Evolutionary conservation across 495 filamentous ascomycete genomes (phyloP).

Genomic region (Aspergillus bertholletiae): DNA sequence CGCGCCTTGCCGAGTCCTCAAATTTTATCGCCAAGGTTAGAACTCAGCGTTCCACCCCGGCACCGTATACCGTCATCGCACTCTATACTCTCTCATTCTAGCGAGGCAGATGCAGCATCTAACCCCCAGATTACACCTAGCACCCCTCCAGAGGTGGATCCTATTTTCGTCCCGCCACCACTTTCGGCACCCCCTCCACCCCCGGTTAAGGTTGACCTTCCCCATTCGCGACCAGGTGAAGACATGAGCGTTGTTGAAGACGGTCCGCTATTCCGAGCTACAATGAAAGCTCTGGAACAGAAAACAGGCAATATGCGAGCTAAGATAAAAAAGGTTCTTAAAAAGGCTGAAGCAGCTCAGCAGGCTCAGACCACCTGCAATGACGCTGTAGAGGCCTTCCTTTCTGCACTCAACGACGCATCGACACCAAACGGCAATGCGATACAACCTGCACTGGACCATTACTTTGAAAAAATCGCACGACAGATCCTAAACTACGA

Average conservation of each 20-base stretch:
- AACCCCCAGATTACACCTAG: slow-evolving; percentile 56
- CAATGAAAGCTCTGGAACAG: slow-evolving; percentile 93
- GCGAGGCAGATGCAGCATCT: slow-evolving; percentile 51
- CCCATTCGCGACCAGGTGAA: slow-evolving; percentile 80
- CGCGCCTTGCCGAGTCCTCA: slow-evolving; percentile 32
- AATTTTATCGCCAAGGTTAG: slow-evolving; percentile 64
- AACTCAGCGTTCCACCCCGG: slow-evolving; percentile 68
- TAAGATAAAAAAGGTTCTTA: slow-evolving; percentile 94
- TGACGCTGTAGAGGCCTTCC: slow-evolving; percentile 74
- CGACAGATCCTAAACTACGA: slow-evolving; percentile 87
- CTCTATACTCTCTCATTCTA: slow-evolving; percentile 73
- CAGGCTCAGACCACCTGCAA: slow-evolving; percentile 79
- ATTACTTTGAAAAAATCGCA: slow-evolving; percentile 97
- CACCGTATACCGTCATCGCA: slow-evolving; percentile 78
- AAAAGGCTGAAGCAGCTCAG: slow-evolving; percentile 82
- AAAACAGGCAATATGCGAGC: slow-evolving; percentile 92
- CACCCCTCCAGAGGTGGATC: slow-evolving; percentile 55
- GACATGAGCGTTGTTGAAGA: slow-evolving; percentile 86
- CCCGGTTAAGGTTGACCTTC: slow-evolving; percentile 79
- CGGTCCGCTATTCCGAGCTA: slow-evolving; percentile 92
- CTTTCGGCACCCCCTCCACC: slow-evolving; percentile 40
- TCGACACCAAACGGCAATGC: slow-evolving; percentile 90
- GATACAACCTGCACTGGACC: slow-evolving; percentile 90
- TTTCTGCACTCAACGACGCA: slow-evolving; percentile 83
- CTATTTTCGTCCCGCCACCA: slow-evolving; percentile 37